A percentile compares a stretch with the other conserved stretches of the same genome.
Conservation (phyloP, 1,284 basidiomycete genomes). For the Naganishia sp. region DNA sequence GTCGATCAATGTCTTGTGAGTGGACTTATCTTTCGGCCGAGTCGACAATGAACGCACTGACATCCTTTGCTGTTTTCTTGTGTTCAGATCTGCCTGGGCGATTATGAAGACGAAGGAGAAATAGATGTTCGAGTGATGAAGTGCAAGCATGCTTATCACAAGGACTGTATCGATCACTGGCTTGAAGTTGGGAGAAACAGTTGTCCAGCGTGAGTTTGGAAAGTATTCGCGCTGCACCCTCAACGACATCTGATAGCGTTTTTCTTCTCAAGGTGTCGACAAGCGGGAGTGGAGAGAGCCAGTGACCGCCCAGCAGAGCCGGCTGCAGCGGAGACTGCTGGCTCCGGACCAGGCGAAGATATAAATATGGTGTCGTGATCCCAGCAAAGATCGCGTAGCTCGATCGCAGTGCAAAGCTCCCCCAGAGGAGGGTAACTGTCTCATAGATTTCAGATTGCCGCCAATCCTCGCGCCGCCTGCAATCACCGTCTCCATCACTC, state of each 20-base stretch:
- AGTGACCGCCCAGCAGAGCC: slow-evolving; percentile 3
- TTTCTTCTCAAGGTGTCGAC: slow-evolving; percentile 24
- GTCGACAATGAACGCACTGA: no score
- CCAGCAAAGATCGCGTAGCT: not conserved
- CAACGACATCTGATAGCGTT: not conserved
- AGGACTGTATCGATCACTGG: slow-evolving; percentile 80
- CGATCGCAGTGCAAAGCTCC: no score
- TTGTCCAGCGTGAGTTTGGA: slow-evolving; percentile 71
- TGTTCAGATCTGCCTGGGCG: slow-evolving; percentile 78
- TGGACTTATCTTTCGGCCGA: slow-evolving; percentile 28
- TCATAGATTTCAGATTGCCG: no score
- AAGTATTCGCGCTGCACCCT: not conserved
- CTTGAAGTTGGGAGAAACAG: slow-evolving; percentile 79
- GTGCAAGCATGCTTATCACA: slow-evolving; percentile 84
- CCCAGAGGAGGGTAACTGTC: no score
- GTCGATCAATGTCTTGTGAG: slow-evolving; percentile 66
- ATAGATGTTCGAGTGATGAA: slow-evolving; percentile 74
- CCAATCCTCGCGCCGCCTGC: no score
- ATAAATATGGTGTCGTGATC: slow-evolving; percentile 10
- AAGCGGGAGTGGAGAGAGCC: slow-evolving; percentile 30
- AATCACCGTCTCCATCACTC: no score
- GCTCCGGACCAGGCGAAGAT: not conserved
- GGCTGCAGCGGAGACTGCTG: not conserved
- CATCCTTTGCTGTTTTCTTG: slow-evolving; percentile 39
- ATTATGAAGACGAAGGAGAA: slow-evolving; percentile 64